Percentiles rank a stretch among this genome's conserved stretches.
Conservation (phyloP, 495 filamentous ascomycete genomes). For the Penicillium roqueforti region DNA sequence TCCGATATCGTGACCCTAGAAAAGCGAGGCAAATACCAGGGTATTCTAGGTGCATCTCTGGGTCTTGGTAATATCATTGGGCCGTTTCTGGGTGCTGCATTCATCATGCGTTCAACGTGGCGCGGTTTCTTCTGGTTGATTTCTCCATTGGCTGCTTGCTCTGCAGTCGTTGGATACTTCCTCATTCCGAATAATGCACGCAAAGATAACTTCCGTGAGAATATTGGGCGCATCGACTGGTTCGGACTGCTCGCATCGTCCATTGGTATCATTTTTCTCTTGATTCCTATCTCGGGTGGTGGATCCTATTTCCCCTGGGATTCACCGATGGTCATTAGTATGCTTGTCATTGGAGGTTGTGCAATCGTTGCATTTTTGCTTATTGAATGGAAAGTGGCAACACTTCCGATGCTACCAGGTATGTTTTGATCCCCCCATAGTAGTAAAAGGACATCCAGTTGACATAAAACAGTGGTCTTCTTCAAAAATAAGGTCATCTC, state of each 20-base stretch:
- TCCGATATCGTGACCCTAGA: conserved; percentile 47
- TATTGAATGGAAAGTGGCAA: conserved; percentile 55
- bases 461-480: conserved; percentile 39
- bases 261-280: conserved; percentile 51
- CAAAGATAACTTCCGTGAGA: conserved; percentile 35
- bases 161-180: conserved; percentile 39
- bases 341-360: conserved; percentile 52
- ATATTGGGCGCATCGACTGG: conserved; percentile 54
- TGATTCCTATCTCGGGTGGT: conserved; percentile 61
- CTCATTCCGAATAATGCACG: conserved; percentile 40
- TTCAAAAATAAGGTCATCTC: conserved; percentile 52
- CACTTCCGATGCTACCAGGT: conserved; percentile 58
- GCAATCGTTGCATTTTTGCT: conserved; percentile 47
- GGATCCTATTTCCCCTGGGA: conserved; percentile 58
- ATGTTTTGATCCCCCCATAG: conserved; percentile 16
- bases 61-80: conserved; percentile 44
- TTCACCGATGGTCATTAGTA: conserved; percentile 58
- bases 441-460: conserved; percentile 7
- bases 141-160: conserved; percentile 37
- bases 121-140: conserved; percentile 49
- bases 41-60: conserved; percentile 40
- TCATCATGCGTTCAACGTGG: conserved; percentile 44
- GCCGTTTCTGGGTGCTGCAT: conserved; percentile 43
- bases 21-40: conserved; percentile 46
- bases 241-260: conserved; percentile 48